phyloP scores from a whole-genome alignment of 306 rosid genomes.

The Spatholobus suberectus region DNA sequence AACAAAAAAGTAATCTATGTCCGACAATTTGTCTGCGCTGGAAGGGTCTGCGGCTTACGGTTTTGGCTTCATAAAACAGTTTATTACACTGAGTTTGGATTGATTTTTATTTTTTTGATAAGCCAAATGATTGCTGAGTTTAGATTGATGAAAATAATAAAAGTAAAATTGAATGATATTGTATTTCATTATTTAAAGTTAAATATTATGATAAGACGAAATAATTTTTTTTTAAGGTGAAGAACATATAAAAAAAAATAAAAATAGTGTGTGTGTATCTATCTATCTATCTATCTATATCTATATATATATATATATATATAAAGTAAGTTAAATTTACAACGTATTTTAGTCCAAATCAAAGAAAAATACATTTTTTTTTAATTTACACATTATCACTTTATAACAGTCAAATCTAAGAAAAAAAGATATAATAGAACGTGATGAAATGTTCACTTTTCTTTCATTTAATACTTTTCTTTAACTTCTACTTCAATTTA shows the following conservation, averaged over 20 bases:
- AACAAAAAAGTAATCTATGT: not conserved
- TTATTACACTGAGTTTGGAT: not conserved
- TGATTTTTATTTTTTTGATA: too few species aligned
- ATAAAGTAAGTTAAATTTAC: too few species aligned
- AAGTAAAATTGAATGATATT: not conserved
- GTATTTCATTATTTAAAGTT: not conserved
- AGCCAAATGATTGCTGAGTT: too few species aligned
- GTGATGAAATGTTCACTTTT: too few species aligned
- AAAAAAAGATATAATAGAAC: not conserved
- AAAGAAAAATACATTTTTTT: not conserved
- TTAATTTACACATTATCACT: not conserved
- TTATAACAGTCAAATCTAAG: not conserved
- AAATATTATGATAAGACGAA: too few species aligned
- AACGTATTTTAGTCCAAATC: not conserved
- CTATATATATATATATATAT: too few species aligned
- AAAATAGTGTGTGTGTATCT: too few species aligned
- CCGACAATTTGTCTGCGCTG: conserved; percentile 3
- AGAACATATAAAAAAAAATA: too few species aligned
- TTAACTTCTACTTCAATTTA: too few species aligned
- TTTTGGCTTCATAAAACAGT: not conserved
- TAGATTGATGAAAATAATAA: not conserved
- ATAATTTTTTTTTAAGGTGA: too few species aligned
- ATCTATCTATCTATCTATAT: too few species aligned
- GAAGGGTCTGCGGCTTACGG: not conserved
- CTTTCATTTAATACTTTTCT: too few species aligned